Evolutionary conservation across 495 filamentous ascomycete genomes (phyloP).

Genomic region (Penicillium verhagenii): DNA sequence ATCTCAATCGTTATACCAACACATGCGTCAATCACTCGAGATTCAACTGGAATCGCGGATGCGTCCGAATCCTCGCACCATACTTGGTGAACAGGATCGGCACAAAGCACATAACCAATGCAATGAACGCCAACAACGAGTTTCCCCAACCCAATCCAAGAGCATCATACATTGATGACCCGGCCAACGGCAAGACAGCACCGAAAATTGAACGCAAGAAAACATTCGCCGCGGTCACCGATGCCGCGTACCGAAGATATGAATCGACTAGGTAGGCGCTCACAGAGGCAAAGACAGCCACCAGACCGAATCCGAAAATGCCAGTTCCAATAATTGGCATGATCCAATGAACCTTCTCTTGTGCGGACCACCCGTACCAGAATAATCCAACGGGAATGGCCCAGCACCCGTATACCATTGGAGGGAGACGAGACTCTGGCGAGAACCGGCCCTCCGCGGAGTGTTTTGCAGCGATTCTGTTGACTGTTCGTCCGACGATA

Average conservation of each 20-base stretch:
- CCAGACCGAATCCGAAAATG: conserved; percentile 64
- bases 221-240: conserved; percentile 59
- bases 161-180: conserved; percentile 38
- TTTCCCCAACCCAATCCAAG: conserved; percentile 46
- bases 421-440: conserved; percentile 40
- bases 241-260: conserved; percentile 63
- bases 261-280: conserved; percentile 69
- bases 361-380: conserved; percentile 70
- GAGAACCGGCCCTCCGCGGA: conserved; percentile 17
- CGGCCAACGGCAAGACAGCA: conserved; percentile 49
- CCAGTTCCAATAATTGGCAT: conserved; percentile 66
- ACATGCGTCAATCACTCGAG: background rate
- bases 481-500: conserved; percentile 31
- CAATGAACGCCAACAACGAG: conserved; percentile 46
- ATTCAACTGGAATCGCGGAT: conserved; percentile 1
- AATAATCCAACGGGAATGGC: conserved; percentile 63
- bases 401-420: conserved; percentile 56
- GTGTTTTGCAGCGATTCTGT: conserved; percentile 27
- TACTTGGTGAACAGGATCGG: conserved; percentile 43
- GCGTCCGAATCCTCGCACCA: conserved; percentile 27
- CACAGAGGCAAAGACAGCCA: conserved; percentile 50
- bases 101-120: conserved; percentile 25
- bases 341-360: conserved; percentile 56
- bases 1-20: background rate
- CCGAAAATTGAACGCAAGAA: conserved; percentile 60